Conservation (phyloP, 305 asterid genomes). For the Striga hermonthica region DNA sequence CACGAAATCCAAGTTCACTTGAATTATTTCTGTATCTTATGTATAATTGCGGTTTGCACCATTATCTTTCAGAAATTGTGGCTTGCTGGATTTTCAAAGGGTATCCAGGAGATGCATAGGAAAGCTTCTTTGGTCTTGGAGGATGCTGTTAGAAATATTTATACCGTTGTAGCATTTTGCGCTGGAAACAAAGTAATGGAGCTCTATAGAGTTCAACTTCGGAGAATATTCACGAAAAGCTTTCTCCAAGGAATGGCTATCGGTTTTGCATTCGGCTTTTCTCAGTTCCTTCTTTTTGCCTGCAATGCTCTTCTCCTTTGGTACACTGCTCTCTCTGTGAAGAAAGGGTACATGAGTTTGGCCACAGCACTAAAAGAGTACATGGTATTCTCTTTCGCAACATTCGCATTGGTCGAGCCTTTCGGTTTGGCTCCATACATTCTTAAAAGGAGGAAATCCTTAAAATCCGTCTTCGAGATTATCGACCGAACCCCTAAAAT, state of each 20-base stretch:
- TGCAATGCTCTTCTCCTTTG: constrained; percentile 97
- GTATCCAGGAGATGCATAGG: constrained; percentile 99
- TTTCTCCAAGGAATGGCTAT: constrained; percentile 96
- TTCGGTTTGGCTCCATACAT: constrained; percentile 99
- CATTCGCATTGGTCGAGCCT: constrained; percentile 97
- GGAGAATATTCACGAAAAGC: constrained; percentile 83
- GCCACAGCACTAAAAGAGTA: constrained; percentile 84
- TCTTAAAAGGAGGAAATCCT: constrained; percentile 86
- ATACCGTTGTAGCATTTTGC: constrained; percentile 96
- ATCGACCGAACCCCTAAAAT: constrained; percentile 90
- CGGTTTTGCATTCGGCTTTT: constrained; percentile 93
- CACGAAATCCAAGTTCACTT: too few species aligned
- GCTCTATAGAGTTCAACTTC: constrained; percentile 82
- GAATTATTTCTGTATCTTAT: too few species aligned
- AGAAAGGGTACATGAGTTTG: constrained; percentile 49
- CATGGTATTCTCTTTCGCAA: constrained; percentile 98
- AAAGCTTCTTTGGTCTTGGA: constrained; percentile 96
- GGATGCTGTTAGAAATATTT: constrained; percentile 97
- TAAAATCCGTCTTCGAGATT: constrained; percentile 87
- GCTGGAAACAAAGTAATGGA: constrained; percentile 99
- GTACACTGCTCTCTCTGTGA: constrained; percentile 89
- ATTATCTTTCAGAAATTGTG: constrained; percentile 77
- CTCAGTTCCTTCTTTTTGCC: constrained; percentile 97
- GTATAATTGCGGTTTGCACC: not conserved
- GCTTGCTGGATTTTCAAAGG: constrained; percentile 99